phyloP scores from a whole-genome alignment of 2,329 filamentous ascomycete species.

The Trichoderma asperellum region DNA sequence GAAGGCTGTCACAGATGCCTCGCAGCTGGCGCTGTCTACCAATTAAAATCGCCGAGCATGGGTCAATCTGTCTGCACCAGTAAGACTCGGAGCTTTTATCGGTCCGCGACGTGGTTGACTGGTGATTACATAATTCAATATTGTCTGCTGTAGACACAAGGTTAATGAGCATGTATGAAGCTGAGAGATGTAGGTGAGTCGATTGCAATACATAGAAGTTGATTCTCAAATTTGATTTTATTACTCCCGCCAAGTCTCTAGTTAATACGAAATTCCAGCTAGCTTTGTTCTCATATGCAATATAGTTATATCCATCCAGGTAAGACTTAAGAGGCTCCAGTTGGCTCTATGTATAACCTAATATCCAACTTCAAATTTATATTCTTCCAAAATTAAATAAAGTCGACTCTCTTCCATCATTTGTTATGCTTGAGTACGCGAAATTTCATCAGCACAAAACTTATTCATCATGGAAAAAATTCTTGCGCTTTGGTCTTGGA shows the following conservation, averaged over 20 bases:
- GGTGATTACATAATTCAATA: neutral
- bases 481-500: too few relatives aligned
- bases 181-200: neutral
- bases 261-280: neutral
- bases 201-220: neutral
- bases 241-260: neutral
- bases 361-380: too few relatives aligned
- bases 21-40: neutral
- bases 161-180: neutral
- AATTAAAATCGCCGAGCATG: conserved; percentile 7
- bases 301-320: too few relatives aligned
- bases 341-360: too few relatives aligned
- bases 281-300: neutral
- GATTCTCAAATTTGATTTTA: neutral
- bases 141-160: neutral
- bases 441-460: too few relatives aligned
- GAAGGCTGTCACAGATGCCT: conserved; percentile 18
- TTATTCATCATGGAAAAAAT: too few relatives aligned
- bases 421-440: too few relatives aligned
- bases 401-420: too few relatives aligned
- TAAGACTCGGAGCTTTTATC: conserved; percentile 9
- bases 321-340: too few relatives aligned
- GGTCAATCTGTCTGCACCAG: neutral
- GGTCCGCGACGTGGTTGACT: neutral
- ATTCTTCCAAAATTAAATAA: too few relatives aligned